Evolutionary conservation across 2,329 filamentous ascomycete genomes (phyloP).

Genomic region (Phaeosphaeriaceae sp.): DNA sequence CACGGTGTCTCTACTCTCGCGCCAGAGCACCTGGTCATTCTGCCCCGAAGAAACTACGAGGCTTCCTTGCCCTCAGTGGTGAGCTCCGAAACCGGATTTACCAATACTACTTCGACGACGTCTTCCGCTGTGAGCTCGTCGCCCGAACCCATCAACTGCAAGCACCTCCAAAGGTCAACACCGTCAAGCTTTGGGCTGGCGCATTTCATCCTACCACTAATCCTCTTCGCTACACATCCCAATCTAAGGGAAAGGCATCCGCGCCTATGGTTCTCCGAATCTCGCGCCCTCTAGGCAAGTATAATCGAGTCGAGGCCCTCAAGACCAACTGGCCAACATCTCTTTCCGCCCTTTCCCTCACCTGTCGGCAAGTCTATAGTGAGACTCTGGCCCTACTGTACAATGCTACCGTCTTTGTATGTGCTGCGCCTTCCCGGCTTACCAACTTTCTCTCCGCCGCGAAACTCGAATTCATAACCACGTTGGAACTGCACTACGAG

Average conservation of each 20-base stretch:
- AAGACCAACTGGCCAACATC: slow-evolving; percentile 38
- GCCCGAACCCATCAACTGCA: slow-evolving; percentile 17
- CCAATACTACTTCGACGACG: slow-evolving; percentile 39
- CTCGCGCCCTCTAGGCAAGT: slow-evolving; percentile 22
- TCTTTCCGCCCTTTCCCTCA: slow-evolving; percentile 34
- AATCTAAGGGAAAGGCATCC: not conserved
- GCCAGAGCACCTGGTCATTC: slow-evolving; percentile 3
- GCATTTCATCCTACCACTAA: not conserved
- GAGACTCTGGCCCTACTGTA: slow-evolving; percentile 42
- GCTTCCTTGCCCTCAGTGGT: slow-evolving; percentile 59
- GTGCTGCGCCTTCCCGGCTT: slow-evolving; percentile 34
- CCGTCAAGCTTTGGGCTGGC: slow-evolving; percentile 22
- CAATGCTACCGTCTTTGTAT: slow-evolving; percentile 36
- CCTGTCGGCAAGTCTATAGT: slow-evolving; percentile 35
- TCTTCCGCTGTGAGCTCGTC: slow-evolving; percentile 35
- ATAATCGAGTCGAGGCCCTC: slow-evolving; percentile 24
- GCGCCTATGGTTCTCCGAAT: slow-evolving; percentile 18
- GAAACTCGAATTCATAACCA: slow-evolving; percentile 30
- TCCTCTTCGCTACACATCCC: not conserved
- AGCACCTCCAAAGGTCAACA: slow-evolving; percentile 2
- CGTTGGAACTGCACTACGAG: slow-evolving; percentile 38
- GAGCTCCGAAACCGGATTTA: slow-evolving; percentile 55
- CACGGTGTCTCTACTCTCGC: slow-evolving; percentile 19
- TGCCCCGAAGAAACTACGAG: slow-evolving; percentile 7
- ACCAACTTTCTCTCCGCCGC: slow-evolving; percentile 29